phyloP scores from a whole-genome alignment of 768 basidiomycete species.

The Termitomyces sp. region DNA sequence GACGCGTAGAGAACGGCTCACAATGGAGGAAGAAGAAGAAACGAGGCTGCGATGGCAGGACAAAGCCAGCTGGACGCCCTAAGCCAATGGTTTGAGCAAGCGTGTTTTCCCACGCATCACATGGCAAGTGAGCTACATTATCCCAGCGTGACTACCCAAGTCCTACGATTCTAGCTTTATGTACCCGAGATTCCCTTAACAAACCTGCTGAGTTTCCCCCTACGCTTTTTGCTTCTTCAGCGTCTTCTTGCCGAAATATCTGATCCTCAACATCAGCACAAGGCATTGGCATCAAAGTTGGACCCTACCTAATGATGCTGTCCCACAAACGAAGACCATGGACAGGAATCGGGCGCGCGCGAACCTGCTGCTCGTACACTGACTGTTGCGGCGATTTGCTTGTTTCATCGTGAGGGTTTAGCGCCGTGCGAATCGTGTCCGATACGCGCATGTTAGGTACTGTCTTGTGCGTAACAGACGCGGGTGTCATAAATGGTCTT shows the following conservation, averaged over 20 bases:
- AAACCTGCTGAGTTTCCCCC: too few species aligned
- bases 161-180: neutral
- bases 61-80: constrained; percentile 35
- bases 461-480: constrained; percentile 45
- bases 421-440: constrained; percentile 29
- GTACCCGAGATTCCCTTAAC: neutral
- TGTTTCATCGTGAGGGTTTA: neutral
- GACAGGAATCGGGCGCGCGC: constrained; percentile 29
- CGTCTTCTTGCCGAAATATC: constrained; percentile 10
- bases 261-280: constrained; percentile 13
- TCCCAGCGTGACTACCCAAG: neutral
- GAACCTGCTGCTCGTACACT: constrained; percentile 17
- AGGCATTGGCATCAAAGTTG: neutral
- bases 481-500: constrained; percentile 49
- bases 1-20: constrained; percentile 26
- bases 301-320: constrained; percentile 26
- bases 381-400: constrained; percentile 43
- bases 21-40: constrained; percentile 12
- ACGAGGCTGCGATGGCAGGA: constrained; percentile 38
- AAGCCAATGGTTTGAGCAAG: constrained; percentile 30
- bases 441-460: constrained; percentile 40
- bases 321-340: constrained; percentile 57
- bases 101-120: constrained; percentile 36
- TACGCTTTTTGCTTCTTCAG: neutral
- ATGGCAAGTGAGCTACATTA: constrained; percentile 22